phyloP scores from a whole-genome alignment of 2,329 filamentous ascomycete genomes.

The Periconia sp. region DNA sequence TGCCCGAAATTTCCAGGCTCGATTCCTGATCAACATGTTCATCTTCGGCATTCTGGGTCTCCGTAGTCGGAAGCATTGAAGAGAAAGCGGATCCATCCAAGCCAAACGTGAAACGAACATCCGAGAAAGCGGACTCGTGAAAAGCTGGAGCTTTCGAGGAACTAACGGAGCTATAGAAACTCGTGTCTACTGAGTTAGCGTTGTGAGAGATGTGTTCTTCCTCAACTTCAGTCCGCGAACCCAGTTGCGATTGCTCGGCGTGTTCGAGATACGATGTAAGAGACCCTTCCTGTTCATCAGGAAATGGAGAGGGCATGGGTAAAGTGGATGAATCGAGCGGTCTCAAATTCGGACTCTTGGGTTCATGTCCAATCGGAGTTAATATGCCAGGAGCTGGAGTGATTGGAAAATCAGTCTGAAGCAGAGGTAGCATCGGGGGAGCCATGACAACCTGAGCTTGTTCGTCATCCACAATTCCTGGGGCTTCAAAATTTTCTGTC shows the following conservation, averaged over 20 bases:
- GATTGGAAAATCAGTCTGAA: conserved; percentile 23
- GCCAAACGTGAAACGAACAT: conserved; percentile 40
- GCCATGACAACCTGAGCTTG: conserved; percentile 29
- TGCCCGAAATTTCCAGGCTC: not conserved
- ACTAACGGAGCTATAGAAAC: conserved; percentile 37
- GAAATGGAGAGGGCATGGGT: conserved; percentile 43
- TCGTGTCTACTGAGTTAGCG: conserved; percentile 31
- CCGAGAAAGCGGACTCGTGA: conserved; percentile 40
- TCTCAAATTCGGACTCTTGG: conserved; percentile 35
- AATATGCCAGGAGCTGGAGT: conserved; percentile 16
- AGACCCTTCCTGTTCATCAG: conserved; percentile 26
- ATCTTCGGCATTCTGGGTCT: not conserved
- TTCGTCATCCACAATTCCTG: conserved; percentile 1
- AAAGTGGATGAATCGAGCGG: conserved; percentile 39
- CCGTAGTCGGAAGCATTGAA: not conserved
- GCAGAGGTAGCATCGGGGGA: conserved; percentile 29
- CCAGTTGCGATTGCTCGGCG: not conserved
- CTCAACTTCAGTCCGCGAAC: conserved; percentile 16
- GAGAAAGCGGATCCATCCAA: conserved; percentile 33
- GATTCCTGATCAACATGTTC: not conserved
- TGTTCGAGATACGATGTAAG: conserved; percentile 32
- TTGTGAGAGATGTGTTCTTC: conserved; percentile 6
- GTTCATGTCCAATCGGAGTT: conserved; percentile 36
- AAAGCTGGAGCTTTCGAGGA: conserved; percentile 24
- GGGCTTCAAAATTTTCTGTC: conserved; percentile 4